Conservation (phyloP, 1,139 yeast species). For the Suhomyces bolitotheri region DNA sequence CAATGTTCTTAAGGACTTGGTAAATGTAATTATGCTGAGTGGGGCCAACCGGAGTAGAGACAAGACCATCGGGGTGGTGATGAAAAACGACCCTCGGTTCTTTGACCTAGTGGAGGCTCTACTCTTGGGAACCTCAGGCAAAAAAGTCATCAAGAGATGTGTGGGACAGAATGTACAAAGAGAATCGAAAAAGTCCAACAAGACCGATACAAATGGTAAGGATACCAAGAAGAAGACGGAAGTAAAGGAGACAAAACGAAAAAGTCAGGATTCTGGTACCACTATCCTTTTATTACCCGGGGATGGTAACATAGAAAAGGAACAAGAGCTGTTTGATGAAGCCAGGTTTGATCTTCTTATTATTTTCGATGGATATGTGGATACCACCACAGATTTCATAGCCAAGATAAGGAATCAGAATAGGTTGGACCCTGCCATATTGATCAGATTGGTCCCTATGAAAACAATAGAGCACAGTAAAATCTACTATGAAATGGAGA, state of each 20-base stretch:
- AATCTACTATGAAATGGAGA: constrained; percentile 28
- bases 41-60: constrained; percentile 42
- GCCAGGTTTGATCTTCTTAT: constrained; percentile 61
- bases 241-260: constrained; percentile 12
- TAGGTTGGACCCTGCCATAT: constrained; percentile 46
- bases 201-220: constrained; percentile 8
- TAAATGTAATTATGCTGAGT: constrained; percentile 48
- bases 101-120: constrained; percentile 80
- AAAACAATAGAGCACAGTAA: constrained; percentile 81
- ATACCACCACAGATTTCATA: constrained; percentile 35
- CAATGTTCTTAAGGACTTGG: constrained; percentile 60
- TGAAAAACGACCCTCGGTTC: constrained; percentile 43
- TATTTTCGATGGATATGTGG: constrained; percentile 71
- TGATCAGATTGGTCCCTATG: constrained; percentile 70
- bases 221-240: constrained; percentile 13
- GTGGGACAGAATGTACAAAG: constrained; percentile 58
- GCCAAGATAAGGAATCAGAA: constrained; percentile 35
- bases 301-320: constrained; percentile 36
- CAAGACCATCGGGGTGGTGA: constrained; percentile 39
- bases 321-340: constrained; percentile 23
- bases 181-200: constrained; percentile 33
- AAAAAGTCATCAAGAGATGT: constrained; percentile 56
- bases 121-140: constrained; percentile 65
- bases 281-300: constrained; percentile 48
- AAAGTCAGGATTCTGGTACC: constrained; percentile 18